Evolutionary conservation across 805 yeast species (phyloP).

Genomic region (Pichia membranifaciens): DNA sequence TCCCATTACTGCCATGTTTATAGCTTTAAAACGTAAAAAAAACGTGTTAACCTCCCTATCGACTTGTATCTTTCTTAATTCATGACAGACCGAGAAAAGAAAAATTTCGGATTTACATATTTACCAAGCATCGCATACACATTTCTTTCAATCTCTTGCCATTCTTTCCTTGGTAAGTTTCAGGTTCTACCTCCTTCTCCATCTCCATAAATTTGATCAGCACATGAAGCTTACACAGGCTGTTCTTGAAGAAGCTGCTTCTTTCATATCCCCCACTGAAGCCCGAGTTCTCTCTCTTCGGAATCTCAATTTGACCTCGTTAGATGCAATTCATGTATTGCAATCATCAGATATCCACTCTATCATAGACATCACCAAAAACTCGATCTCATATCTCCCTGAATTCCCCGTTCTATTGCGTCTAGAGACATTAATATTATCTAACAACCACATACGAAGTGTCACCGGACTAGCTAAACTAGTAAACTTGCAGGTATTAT

Average conservation of each 20-base stretch:
- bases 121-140: no score
- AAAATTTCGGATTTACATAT: no score
- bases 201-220: neutral
- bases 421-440: slow-evolving; percentile 50
- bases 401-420: slow-evolving; percentile 41
- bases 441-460: slow-evolving; percentile 51
- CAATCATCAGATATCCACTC: slow-evolving; percentile 36
- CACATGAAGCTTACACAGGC: slow-evolving; percentile 54
- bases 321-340: slow-evolving; percentile 37
- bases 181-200: no score
- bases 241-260: slow-evolving; percentile 43
- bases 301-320: slow-evolving; percentile 34
- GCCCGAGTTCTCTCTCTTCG: slow-evolving; percentile 39
- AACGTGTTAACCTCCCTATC: no score
- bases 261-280: slow-evolving; percentile 42
- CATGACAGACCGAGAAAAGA: no score
- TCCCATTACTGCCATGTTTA: neutral
- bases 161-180: no score
- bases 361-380: slow-evolving; percentile 69
- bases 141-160: no score
- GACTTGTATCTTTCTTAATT: no score
- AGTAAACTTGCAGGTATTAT: slow-evolving; percentile 44
- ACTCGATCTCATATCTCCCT: slow-evolving; percentile 54
- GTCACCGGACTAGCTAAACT: slow-evolving; percentile 31
- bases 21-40: neutral